Conservation (phyloP, 2,329 filamentous ascomycete species). For the Hypoxylon sp. region DNA sequence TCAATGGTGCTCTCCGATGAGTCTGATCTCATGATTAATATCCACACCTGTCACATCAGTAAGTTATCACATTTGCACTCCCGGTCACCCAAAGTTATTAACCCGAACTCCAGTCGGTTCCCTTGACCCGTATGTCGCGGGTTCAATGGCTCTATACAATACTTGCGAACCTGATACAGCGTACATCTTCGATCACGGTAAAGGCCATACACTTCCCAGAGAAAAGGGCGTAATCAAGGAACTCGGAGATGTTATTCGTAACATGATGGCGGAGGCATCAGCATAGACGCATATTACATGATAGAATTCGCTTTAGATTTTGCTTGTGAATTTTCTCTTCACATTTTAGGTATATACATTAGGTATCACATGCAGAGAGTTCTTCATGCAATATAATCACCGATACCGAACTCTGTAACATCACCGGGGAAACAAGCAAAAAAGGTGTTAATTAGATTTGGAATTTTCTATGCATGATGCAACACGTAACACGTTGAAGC, state of each 20-base stretch:
- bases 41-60: conserved; percentile 68
- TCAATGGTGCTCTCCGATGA: conserved; percentile 65
- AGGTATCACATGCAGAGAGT: conserved; percentile 8
- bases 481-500: conserved; percentile 24
- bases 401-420: conserved; percentile 1
- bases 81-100: conserved; percentile 30
- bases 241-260: conserved; percentile 61
- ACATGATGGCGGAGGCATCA: conserved; percentile 50
- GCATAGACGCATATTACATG: conserved; percentile 50
- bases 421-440: not conserved
- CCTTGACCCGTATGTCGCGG: conserved; percentile 72
- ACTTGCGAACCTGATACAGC: conserved; percentile 72
- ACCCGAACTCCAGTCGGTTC: conserved; percentile 61
- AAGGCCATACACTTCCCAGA: conserved; percentile 73
- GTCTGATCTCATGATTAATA: conserved; percentile 64
- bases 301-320: conserved; percentile 31
- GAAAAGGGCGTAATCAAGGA: conserved; percentile 65
- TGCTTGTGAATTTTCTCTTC: conserved; percentile 12
- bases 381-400: conserved; percentile 33
- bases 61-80: conserved; percentile 47
- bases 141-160: conserved; percentile 73
- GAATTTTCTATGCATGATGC: conserved; percentile 41
- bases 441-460: conserved; percentile 23
- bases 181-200: conserved; percentile 75
- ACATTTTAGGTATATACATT: conserved; percentile 19